Conservation (phyloP, 2,329 filamentous ascomycete species). For the Nemania abortiva region DNA sequence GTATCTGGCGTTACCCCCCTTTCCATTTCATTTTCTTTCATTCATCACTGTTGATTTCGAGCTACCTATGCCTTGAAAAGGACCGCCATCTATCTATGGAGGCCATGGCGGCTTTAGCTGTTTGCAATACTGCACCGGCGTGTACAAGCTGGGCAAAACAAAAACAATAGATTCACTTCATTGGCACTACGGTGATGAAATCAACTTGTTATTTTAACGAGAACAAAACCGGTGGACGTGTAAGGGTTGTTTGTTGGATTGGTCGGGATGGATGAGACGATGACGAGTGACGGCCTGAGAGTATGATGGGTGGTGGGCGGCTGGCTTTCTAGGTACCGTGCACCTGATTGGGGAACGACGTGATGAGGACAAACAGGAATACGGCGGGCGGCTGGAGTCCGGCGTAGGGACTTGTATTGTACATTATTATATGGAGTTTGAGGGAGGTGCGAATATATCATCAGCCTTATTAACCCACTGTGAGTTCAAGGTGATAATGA, state of each 20-base stretch:
- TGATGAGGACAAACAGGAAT: slow-evolving; percentile 34
- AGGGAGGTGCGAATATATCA: slow-evolving; percentile 8
- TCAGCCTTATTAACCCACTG: background rate
- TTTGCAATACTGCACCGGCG: background rate
- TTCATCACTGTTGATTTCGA: background rate
- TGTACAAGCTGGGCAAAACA: slow-evolving; percentile 1
- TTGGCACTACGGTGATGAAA: background rate
- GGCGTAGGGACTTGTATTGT: slow-evolving; percentile 29
- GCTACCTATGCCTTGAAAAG: background rate
- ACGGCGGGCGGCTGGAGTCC: slow-evolving; percentile 27
- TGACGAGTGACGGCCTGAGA: slow-evolving; percentile 7
- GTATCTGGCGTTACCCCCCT: slow-evolving; percentile 5
- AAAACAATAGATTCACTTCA: slow-evolving; percentile 4
- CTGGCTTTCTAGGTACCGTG: slow-evolving; percentile 9
- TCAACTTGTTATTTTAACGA: background rate
- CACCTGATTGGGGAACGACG: slow-evolving; percentile 26
- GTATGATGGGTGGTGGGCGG: background rate
- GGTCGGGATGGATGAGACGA: slow-evolving; percentile 2
- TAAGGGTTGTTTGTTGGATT: background rate
- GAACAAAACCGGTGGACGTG: background rate
- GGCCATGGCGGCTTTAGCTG: slow-evolving; percentile 1
- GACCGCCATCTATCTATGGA: background rate
- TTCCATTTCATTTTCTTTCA: background rate
- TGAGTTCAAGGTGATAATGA: background rate
- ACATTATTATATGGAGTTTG: slow-evolving; percentile 22